These are phyloP conservation scores for Cytospora leucostoma DNA, from an alignment of 2,329 filamentous ascomycete genomes.

Conservation along the genomic window DNA sequence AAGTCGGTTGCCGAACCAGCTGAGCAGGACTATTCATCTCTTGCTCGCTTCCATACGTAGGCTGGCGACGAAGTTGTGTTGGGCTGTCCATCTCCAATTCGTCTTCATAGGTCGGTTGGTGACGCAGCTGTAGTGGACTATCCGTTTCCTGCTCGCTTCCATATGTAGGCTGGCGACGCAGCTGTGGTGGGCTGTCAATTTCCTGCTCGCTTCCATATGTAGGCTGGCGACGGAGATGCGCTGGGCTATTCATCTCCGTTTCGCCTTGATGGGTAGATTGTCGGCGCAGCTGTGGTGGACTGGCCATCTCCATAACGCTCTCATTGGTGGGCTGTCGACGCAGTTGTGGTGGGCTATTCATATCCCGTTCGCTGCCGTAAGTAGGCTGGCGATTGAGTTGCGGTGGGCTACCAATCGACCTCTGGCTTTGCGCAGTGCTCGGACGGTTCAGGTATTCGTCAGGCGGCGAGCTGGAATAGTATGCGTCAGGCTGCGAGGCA, in stretches of 20 bases:
- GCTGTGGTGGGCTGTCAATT: not conserved
- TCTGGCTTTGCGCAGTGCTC: conserved; percentile 27
- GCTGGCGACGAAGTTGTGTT: not conserved
- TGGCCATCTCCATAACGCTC: not conserved
- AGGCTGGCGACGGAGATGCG: not conserved
- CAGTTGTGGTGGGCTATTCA: not conserved
- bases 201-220: not conserved
- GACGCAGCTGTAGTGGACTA: not conserved
- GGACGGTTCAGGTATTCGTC: conserved; percentile 24
- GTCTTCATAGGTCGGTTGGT: conserved; percentile 10
- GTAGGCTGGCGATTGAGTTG: conserved; percentile 1
- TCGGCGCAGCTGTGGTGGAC: not conserved
- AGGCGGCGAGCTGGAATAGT: conserved; percentile 13
- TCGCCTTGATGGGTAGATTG: not conserved
- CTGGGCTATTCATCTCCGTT: not conserved
- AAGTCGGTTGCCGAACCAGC: conserved; percentile 15
- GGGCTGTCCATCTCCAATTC: conserved; percentile 14
- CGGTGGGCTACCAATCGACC: conserved; percentile 13
- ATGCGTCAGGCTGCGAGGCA: conserved; percentile 1
- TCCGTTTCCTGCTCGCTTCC: not conserved
- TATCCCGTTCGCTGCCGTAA: not conserved
- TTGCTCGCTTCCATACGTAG: not conserved
- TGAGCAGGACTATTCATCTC: not conserved
- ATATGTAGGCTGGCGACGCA: not conserved
- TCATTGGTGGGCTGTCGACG: not conserved